These are phyloP conservation scores for Sporothrix mexicana DNA, from an alignment of 2,329 filamentous ascomycete genomes.

Conservation along the genomic window DNA sequence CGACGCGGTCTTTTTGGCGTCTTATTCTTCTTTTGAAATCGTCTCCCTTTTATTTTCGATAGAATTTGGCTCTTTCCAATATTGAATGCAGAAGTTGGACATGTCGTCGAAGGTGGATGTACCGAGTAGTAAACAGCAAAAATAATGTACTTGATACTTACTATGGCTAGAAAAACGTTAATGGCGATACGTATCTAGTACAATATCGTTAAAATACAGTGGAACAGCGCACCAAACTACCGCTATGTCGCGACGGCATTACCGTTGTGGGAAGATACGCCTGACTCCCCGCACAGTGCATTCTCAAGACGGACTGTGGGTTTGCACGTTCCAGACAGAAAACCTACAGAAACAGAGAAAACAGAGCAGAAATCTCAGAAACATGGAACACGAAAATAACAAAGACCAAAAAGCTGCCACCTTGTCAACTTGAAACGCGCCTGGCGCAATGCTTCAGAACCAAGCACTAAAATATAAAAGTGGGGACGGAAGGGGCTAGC, in stretches of 20 bases:
- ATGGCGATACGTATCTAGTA: neutral
- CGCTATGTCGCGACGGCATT: conserved; percentile 1
- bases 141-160: neutral
- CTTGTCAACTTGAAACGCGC: conserved; percentile 56
- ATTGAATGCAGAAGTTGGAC: no score
- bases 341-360: neutral
- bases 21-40: neutral
- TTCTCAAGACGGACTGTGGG: neutral
- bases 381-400: conserved; percentile 4
- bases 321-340: conserved; percentile 11
- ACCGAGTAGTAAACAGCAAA: no score
- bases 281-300: conserved; percentile 5
- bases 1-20: neutral
- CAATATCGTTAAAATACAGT: neutral
- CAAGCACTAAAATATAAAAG: neutral
- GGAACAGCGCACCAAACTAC: neutral
- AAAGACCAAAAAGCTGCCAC: conserved; percentile 29
- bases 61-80: no score
- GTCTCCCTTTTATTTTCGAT: neutral
- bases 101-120: no score
- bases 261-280: neutral
- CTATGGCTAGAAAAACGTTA: neutral
- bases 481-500: neutral
- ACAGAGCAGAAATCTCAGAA: neutral
- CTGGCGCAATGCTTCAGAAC: conserved; percentile 58